Evolutionary conservation across 2,329 filamentous ascomycete species (phyloP).

Genomic region (Aspergillus uvarum): DNA sequence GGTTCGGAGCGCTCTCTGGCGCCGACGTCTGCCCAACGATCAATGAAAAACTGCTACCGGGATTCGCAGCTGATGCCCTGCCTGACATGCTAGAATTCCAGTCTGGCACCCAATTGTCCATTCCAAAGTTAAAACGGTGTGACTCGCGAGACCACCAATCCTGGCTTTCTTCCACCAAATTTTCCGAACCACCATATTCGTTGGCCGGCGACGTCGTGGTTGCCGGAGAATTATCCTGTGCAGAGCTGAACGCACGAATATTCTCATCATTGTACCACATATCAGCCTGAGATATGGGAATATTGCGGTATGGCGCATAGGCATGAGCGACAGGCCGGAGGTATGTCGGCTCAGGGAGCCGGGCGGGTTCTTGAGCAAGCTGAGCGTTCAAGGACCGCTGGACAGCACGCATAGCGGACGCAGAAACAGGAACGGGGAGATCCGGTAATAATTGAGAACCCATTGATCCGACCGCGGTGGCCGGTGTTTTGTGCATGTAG

Average conservation of each 20-base stretch:
- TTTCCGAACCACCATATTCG: conserved; percentile 61
- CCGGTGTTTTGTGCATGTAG: conserved; percentile 8
- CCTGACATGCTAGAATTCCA: conserved; percentile 27
- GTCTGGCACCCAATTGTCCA: conserved; percentile 58
- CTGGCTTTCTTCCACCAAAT: conserved; percentile 62
- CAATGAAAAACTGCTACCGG: conserved; percentile 9
- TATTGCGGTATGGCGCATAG: conserved; percentile 18
- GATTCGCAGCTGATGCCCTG: conserved; percentile 14
- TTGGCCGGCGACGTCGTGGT: conserved; percentile 49
- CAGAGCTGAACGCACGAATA: conserved; percentile 22
- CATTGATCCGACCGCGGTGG: conserved; percentile 15
- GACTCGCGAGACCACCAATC: conserved; percentile 67
- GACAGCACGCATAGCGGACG: conserved; percentile 22
- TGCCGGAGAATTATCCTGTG: conserved; percentile 29
- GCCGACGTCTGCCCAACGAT: conserved; percentile 12
- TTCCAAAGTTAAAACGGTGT: conserved; percentile 58
- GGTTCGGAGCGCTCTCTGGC: conserved; percentile 6
- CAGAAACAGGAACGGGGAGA: conserved; percentile 17
- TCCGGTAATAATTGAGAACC: conserved; percentile 18
- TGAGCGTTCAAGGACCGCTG: conserved; percentile 21
- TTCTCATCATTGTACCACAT: conserved; percentile 35
- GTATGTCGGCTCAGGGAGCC: conserved; percentile 36
- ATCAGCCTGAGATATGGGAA: conserved; percentile 30
- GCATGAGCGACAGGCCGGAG: conserved; percentile 27
- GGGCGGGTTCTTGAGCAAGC: conserved; percentile 21